Evolutionary conservation across 176 grass and related monocot species (phyloP).

Genomic region (Oryza longistaminata): DNA sequence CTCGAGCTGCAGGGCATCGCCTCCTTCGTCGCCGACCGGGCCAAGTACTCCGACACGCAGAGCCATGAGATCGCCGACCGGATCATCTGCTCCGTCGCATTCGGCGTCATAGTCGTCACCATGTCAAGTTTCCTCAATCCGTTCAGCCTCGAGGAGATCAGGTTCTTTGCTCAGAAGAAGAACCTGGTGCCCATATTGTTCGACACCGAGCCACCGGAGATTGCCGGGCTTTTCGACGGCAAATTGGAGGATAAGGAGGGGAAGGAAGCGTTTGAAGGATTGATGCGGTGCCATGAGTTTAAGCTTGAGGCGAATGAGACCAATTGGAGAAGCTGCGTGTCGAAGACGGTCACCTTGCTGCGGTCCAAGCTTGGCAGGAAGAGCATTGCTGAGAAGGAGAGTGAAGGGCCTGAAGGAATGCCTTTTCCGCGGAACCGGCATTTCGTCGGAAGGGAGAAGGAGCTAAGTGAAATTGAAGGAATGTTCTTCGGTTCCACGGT

Average conservation of each 20-base stretch:
- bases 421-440: conserved; percentile 78
- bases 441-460: conserved; percentile 96
- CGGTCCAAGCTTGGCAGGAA: conserved; percentile 86
- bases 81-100: conserved; percentile 81
- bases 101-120: conserved; percentile 78
- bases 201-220: conserved; percentile 67
- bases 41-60: conserved; percentile 83
- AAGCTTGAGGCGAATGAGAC: conserved; percentile 88
- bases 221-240: conserved; percentile 62
- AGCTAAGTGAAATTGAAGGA: conserved; percentile 80
- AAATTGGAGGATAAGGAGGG: conserved; percentile 90
- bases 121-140: conserved; percentile 84
- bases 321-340: conserved; percentile 82
- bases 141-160: conserved; percentile 90
- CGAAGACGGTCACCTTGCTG: conserved; percentile 54
- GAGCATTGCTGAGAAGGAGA: conserved; percentile 72
- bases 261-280: conserved; percentile 83
- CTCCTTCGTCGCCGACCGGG: conserved; percentile 83
- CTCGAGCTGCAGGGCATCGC: conserved; percentile 96
- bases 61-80: conserved; percentile 92
- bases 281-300: conserved; percentile 81
- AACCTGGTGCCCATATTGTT: conserved; percentile 86
- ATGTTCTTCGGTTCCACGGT: conserved; percentile 67
- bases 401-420: conserved; percentile 51
- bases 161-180: conserved; percentile 98